Conservation (phyloP, 306 rosid species). For the Arachis hypogaea region DNA sequence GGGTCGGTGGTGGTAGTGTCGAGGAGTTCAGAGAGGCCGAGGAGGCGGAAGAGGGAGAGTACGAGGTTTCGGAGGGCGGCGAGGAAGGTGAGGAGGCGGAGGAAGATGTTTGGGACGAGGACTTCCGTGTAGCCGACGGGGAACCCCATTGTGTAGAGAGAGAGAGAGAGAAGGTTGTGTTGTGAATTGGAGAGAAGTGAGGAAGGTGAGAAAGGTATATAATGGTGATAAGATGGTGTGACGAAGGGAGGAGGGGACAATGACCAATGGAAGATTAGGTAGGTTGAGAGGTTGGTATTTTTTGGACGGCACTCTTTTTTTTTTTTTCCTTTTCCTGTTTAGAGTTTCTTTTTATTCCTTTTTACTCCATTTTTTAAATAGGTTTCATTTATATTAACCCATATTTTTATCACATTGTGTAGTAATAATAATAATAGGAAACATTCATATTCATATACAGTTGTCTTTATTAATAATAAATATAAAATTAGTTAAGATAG, state of each 20-base stretch:
- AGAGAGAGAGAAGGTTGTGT: constrained; percentile 25
- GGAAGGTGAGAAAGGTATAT: not conserved
- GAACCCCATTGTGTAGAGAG: constrained; percentile 60
- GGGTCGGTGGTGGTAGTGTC: constrained; percentile 48
- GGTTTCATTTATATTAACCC: too few relatives aligned
- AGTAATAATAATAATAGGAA: too few relatives aligned
- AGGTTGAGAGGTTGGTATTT: not conserved
- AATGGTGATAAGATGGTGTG: not conserved
- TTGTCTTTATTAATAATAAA: too few relatives aligned
- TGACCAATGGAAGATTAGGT: not conserved
- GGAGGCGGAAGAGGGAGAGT: constrained; percentile 55
- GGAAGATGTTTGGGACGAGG: constrained; percentile 61
- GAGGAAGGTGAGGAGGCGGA: constrained; percentile 63
- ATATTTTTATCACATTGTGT: too few relatives aligned
- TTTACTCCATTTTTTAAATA: too few relatives aligned
- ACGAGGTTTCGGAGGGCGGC: constrained; percentile 63
- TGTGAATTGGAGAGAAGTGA: not conserved
- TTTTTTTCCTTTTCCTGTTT: not conserved
- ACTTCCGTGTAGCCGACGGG: constrained; percentile 82
- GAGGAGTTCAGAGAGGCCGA: constrained; percentile 73
- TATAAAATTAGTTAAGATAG: too few relatives aligned
- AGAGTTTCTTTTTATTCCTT: too few relatives aligned
- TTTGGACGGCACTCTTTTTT: not conserved
- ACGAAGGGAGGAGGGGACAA: not conserved
- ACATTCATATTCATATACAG: too few relatives aligned